Base-by-base conservation (phyloP, 2,329 filamentous ascomycete genomes). In the Cladosporium sp. region DNA sequence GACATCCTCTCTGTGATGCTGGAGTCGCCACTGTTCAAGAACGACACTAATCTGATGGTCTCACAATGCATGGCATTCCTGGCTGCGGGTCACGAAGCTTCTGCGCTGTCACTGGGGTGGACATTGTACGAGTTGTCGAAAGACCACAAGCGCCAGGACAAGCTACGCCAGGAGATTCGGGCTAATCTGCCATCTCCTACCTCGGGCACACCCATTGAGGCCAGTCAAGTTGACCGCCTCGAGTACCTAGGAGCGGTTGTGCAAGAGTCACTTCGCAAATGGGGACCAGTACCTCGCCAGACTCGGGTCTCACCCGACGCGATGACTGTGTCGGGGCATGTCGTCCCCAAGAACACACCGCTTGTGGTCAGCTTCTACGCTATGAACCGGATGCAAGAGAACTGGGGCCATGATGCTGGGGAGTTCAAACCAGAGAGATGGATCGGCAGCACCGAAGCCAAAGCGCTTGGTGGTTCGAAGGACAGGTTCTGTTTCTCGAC, bases 31-130 rank as follows among this genome's bases (percentile, higher is more conserved):
- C 73, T 78, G 40, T 83, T 83, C 62, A 76, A 77, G 0, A 79
- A 83, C 50, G 39, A 45, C 7, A 55, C 52, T 10, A 68, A 74
- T 6, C 71, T 75, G 10, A 66, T 83, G 13, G 76, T 78, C 1
- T 78, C 82, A 60, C 80, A 83, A 56, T 71, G 83, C 0, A 65
- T 83, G 24, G 83, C 81, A 0, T 83, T 82, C 61, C 65, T 83
- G 3, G 80, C 79, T 5, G 79, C 79, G 17, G 80, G 64, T 15
- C 89, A 93, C 70, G 89, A 92, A 73, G 92, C 89, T 1, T 92
- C 89, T 0, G 83, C 89, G 1, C 80, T 85, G 1, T 80, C 89
- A 19, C 78, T 93, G 68, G 87, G 85, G 12, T 93, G 88, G 88
- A 82, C 86, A 4, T 72, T 85, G 4, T 89, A 90, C 66, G 75